Evolutionary conservation across 1,284 basidiomycete species (phyloP), one percentile per base, ranked within the genome.

Genomic region (Fomes fomentarius): DNA sequence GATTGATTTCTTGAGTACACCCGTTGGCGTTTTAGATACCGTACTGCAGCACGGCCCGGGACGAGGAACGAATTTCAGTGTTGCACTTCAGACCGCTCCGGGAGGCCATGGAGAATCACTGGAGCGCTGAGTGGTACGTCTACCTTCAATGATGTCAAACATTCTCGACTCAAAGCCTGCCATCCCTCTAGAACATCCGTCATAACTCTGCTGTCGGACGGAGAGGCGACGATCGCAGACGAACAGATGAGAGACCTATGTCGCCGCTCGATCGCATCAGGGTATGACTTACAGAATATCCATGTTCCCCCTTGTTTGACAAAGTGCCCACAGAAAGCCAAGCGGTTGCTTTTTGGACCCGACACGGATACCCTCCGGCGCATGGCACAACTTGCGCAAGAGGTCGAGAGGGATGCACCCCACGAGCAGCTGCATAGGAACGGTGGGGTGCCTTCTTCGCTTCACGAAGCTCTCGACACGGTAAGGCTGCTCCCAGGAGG

Each of bases 191-290:
- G 84, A 50, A 65, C 71, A 0, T 84, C 84, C 0, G 76, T 87
- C n/a, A 69, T 86, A n/a, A 76, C 86, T 28, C 85, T 86, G 65
- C 71, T 87, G 15, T 86, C 84, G 0, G 84, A 84, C 53, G 85
- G 84, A 0, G 77, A 82, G 66, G 77, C 78, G 49, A 26, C 40
- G 1, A 70, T 80, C 17, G 51, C 52, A 0, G 80, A 85, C 48
- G 19, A 65, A 0, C 65, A 66, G 0, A 69, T 84, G 50, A 76
- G 79, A 22, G 73, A 76, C 54, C 47, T 85, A 1, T 80, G 80
- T 56, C 73, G 74, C 4, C 57, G 72, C 1, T 75, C 82, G 1
- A 63, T 81, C n/a, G 69, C 70, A 38, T 75, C 75, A 5, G 82
- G 82, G 84, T 83, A 56, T 47, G 69, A 50, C 30, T 25, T n/a